phyloP scores from a whole-genome alignment of 1,284 basidiomycete genomes.

The Grifola frondosa region DNA sequence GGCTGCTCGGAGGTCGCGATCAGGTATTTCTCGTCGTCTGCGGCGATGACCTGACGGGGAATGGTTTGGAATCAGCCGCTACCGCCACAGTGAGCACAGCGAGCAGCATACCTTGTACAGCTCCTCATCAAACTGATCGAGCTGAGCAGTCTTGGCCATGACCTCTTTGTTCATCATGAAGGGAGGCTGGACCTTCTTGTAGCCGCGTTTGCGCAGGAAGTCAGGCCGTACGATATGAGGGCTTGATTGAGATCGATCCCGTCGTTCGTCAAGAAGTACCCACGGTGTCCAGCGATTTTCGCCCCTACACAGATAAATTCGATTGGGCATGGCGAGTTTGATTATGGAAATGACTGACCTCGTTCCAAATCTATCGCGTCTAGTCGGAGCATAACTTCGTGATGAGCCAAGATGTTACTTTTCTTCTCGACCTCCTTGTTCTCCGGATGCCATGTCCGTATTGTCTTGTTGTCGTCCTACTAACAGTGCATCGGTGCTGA shows the following conservation, averaged over 20 bases:
- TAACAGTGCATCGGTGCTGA: slow-evolving; percentile 18
- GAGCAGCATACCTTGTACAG: slow-evolving; percentile 78
- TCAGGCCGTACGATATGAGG: slow-evolving; percentile 94
- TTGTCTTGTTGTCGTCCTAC: slow-evolving; percentile 85
- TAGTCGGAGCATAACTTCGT: slow-evolving; percentile 91
- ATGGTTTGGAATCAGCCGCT: neutral
- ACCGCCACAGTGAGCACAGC: neutral
- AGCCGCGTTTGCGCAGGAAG: slow-evolving; percentile 80
- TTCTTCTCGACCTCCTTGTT: slow-evolving; percentile 66
- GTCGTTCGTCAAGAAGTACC: slow-evolving; percentile 94
- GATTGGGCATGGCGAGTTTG: neutral
- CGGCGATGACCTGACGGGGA: slow-evolving; percentile 67
- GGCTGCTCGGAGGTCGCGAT: slow-evolving; percentile 99
- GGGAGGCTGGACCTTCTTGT: slow-evolving; percentile 95
- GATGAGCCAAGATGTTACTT: slow-evolving; percentile 87
- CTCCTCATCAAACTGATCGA: slow-evolving; percentile 98
- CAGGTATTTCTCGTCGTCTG: slow-evolving; percentile 97
- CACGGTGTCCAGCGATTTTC: slow-evolving; percentile 94
- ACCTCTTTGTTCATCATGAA: slow-evolving; percentile 99
- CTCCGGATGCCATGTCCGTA: slow-evolving; percentile 87
- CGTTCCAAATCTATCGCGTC: slow-evolving; percentile 97
- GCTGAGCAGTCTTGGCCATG: slow-evolving; percentile 97
- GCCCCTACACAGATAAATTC: slow-evolving; percentile 50
- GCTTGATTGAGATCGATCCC: slow-evolving; percentile 98
- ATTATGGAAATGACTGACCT: slow-evolving; percentile 46